These are phyloP conservation scores for Teunomyces barrocoloradensis DNA, from an alignment of 805 yeast genomes.

Conservation along the genomic window DNA sequence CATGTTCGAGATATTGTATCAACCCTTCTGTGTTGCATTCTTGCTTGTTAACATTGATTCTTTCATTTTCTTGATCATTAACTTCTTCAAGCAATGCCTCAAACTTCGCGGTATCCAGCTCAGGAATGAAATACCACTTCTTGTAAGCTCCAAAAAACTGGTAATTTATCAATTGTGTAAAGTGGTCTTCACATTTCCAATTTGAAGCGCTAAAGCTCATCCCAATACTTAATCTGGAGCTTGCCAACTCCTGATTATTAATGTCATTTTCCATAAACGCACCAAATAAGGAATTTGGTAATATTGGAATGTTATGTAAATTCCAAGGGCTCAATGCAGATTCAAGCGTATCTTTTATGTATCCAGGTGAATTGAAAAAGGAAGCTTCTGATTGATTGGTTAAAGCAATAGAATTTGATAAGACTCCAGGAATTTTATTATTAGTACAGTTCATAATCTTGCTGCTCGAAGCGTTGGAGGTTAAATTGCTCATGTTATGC, in stretches of 20 bases:
- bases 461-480: slow-evolving; percentile 13
- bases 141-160: slow-evolving; percentile 55
- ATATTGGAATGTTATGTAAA: slow-evolving; percentile 50
- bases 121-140: slow-evolving; percentile 64
- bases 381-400: slow-evolving; percentile 9
- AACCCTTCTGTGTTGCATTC: slow-evolving; percentile 22
- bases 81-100: slow-evolving; percentile 38
- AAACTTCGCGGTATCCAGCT: slow-evolving; percentile 49
- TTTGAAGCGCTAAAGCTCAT: slow-evolving; percentile 53
- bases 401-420: not conserved
- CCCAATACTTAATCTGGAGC: slow-evolving; percentile 48
- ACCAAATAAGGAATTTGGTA: slow-evolving; percentile 48
- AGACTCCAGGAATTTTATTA: slow-evolving; percentile 1
- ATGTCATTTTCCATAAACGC: slow-evolving; percentile 40
- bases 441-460: slow-evolving; percentile 6
- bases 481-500: slow-evolving; percentile 18
- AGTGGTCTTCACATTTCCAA: slow-evolving; percentile 64
- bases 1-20: slow-evolving; percentile 12
- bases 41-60: slow-evolving; percentile 10
- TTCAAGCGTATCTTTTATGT: slow-evolving; percentile 16
- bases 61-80: slow-evolving; percentile 5
- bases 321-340: slow-evolving; percentile 52
- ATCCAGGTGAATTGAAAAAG: slow-evolving; percentile 19
- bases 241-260: slow-evolving; percentile 42
- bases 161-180: slow-evolving; percentile 51